phyloP scores from a whole-genome alignment of 352 stramenopile species.

The Phytophthora idaei region DNA sequence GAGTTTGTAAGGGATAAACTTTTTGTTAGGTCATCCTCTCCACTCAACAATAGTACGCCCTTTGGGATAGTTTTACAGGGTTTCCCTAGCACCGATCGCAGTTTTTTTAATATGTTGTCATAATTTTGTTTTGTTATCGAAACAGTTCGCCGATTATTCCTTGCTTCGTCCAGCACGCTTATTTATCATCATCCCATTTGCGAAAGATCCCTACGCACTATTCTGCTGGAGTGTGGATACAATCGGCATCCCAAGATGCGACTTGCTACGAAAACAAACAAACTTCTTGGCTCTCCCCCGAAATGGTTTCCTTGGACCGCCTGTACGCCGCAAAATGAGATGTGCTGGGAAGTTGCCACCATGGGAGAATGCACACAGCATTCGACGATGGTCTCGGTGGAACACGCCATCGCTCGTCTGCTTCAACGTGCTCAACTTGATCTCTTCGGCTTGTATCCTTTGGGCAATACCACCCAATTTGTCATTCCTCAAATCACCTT shows the following conservation, averaged over 20 bases:
- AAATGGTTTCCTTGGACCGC: conserved; percentile 23
- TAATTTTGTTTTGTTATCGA: no score
- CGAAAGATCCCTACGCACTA: neutral
- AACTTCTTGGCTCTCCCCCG: neutral
- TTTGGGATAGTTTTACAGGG: no score
- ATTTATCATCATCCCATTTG: conserved; percentile 1
- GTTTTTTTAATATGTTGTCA: no score
- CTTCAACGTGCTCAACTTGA: conserved; percentile 12
- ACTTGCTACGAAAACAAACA: neutral
- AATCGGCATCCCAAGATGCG: conserved; percentile 4
- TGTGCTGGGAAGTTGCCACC: neutral
- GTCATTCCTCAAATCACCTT: conserved; percentile 22
- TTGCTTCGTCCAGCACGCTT: neutral
- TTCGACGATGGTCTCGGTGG: conserved; percentile 17
- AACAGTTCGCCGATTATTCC: neutral
- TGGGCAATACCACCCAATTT: neutral
- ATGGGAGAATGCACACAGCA: conserved; percentile 18
- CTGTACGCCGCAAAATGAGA: neutral
- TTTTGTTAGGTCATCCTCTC: conserved; percentile 4
- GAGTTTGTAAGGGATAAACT: neutral
- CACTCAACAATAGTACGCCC: no score
- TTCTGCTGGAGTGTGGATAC: neutral
- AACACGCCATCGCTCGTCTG: neutral
- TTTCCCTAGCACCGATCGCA: no score
- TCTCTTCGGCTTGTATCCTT: conserved; percentile 1